Evolutionary conservation across 192 early-diverging fungal genomes (phyloP), one percentile per base, ranked within the genome.

Genomic region (Coemansia sp.): DNA sequence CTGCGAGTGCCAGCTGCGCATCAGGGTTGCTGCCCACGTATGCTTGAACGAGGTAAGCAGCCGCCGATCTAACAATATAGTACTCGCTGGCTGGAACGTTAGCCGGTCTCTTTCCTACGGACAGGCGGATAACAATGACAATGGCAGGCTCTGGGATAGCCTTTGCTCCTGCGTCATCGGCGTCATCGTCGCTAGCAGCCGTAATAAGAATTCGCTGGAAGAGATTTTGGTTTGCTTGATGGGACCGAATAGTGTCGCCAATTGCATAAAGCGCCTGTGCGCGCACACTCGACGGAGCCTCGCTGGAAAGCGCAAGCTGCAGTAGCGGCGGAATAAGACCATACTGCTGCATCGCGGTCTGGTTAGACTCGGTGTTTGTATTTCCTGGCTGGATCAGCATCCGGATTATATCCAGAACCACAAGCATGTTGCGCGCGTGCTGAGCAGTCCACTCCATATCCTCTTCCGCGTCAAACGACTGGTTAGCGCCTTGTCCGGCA

Each of bases 301-400:
- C 86, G 13, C 87, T 85, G 4, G 89, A 85, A 32, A 97, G 81
- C 2, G 88, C 87, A 15, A 94, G 73, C 60, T 95, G 91, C 50
- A 96, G 81, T 45, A 99, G 74, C 0, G 90, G 86, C 49, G 85
- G 80, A 40, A 99, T 79, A 23, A 96, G 88, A 10, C 90, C 89
- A 54, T 88, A 86, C 65, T 95, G 91, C 59, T 84, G 73, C 88
- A 99, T 95, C 0, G 93, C 89, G 43, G 89, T 91, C 75, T 99
- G 97, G 74, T 99, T 99, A 4, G 85, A 82, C 9, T 79, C 66
- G 0, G 95, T 95, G 69, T 92, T 98, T 15, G 88, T 88, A 69
- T 91, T 93, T 55, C 92, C 92, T 9, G 91, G 92, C 43, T 88
- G 93, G 5, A 93, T 91, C 25, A 99, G 83, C 66, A 96, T 92